Evolutionary conservation across 352 stramenopile genomes (phyloP).

Genomic region (Phytophthora colocasiae): DNA sequence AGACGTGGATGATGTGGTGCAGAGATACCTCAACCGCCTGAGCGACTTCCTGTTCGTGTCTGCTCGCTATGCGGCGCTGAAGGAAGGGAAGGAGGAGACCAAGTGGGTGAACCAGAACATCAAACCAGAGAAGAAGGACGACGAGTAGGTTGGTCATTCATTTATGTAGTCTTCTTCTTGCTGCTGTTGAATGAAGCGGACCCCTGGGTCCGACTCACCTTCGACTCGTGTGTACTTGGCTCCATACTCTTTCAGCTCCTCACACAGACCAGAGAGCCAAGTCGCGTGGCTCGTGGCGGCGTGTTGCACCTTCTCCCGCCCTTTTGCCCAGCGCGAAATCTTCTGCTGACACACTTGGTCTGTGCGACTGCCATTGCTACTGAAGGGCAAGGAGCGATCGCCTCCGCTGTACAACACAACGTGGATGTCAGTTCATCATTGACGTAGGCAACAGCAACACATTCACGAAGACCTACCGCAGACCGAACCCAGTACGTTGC

Average conservation of each 20-base stretch:
- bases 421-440: no score
- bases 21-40: slow-evolving; percentile 87
- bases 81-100: slow-evolving; percentile 77
- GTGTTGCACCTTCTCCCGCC: slow-evolving; percentile 65
- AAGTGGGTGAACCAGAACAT: slow-evolving; percentile 85
- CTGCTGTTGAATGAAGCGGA: no score
- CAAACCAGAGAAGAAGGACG: slow-evolving; percentile 39
- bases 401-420: not conserved
- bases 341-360: slow-evolving; percentile 61
- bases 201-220: slow-evolving; percentile 3
- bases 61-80: slow-evolving; percentile 63
- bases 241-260: slow-evolving; percentile 71
- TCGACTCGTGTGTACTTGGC: slow-evolving; percentile 45
- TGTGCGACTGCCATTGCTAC: slow-evolving; percentile 12
- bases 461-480: slow-evolving; percentile 24
- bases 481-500: slow-evolving; percentile 19
- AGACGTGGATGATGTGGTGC: slow-evolving; percentile 78
- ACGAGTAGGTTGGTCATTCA: not conserved
- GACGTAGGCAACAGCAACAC: no score
- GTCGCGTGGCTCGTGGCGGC: slow-evolving; percentile 63
- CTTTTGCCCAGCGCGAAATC: slow-evolving; percentile 65
- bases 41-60: slow-evolving; percentile 92
- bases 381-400: slow-evolving; percentile 14
- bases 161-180: no score
- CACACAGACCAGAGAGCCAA: slow-evolving; percentile 68